Percentiles rank a stretch among this genome's conserved stretches.
These are phyloP conservation scores for Ceratobasidium sp. DNA, from an alignment of 1,284 basidiomycete genomes.

Conservation along the genomic window DNA sequence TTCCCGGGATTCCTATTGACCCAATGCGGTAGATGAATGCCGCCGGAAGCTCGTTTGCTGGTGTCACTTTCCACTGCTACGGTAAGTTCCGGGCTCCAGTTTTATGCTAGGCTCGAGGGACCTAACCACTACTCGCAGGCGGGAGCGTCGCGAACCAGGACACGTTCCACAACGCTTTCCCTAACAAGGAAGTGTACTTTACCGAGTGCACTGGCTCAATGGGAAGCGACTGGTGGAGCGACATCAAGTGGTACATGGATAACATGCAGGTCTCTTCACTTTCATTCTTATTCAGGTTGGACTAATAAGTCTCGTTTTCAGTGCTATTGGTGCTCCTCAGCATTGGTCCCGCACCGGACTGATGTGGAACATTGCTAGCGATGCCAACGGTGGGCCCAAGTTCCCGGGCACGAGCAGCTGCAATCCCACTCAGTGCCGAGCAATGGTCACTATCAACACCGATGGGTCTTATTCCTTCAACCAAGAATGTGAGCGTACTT, in stretches of 20 bases:
- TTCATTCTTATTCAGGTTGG: not conserved
- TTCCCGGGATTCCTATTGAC: not conserved
- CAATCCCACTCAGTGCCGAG: slow-evolving; percentile 71
- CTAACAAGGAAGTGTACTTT: slow-evolving; percentile 63
- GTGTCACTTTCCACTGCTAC: slow-evolving; percentile 66
- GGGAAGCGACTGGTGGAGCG: slow-evolving; percentile 68
- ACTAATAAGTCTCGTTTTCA: not conserved
- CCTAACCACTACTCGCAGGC: not conserved
- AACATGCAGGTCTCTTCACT: slow-evolving; percentile 63
- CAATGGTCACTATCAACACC: slow-evolving; percentile 71
- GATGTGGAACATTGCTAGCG: slow-evolving; percentile 73
- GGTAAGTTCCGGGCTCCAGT: slow-evolving; percentile 48
- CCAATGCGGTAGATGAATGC: slow-evolving; percentile 59
- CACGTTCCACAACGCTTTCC: slow-evolving; percentile 60
- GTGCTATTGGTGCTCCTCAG: slow-evolving; percentile 36
- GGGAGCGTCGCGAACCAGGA: slow-evolving; percentile 55
- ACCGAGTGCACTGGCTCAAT: slow-evolving; percentile 62
- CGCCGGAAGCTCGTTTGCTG: slow-evolving; percentile 60
- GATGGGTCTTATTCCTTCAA: slow-evolving; percentile 71
- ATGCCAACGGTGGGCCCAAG: slow-evolving; percentile 69
- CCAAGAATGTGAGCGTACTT: slow-evolving; percentile 69
- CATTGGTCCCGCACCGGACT: slow-evolving; percentile 63
- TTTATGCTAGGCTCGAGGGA: slow-evolving; percentile 1
- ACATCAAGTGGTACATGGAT: slow-evolving; percentile 63
- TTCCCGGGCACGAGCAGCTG: slow-evolving; percentile 69